These are phyloP conservation scores for Panicum virgatum DNA, from an alignment of 202 grass and related monocot species.

Conservation along the genomic window DNA sequence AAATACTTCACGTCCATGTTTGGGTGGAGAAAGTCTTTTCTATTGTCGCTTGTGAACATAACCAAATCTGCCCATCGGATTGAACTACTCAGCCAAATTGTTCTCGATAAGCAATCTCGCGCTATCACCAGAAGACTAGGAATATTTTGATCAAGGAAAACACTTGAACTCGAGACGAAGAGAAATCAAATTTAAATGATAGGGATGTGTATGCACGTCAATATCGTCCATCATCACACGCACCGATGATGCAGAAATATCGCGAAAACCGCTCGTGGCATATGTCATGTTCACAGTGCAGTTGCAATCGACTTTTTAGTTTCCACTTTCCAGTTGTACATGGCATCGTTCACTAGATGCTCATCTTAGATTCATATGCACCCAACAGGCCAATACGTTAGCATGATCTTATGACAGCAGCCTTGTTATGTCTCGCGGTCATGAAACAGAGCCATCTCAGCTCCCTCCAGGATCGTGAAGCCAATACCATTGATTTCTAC, in stretches of 20 bases:
- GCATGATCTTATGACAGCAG: background rate
- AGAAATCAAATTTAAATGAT: background rate
- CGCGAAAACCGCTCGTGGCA: background rate
- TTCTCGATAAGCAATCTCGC: background rate
- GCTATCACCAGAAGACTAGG: background rate
- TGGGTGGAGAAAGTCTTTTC: no score
- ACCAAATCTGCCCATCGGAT: background rate
- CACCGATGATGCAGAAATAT: background rate
- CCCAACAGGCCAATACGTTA: background rate
- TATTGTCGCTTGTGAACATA: background rate
- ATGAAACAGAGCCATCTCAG: background rate
- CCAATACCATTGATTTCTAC: background rate
- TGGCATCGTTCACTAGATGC: background rate
- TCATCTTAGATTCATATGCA: background rate
- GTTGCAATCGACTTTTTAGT: background rate
- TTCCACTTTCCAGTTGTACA: background rate
- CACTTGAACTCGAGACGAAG: background rate
- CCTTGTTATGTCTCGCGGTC: background rate
- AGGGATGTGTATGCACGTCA: background rate
- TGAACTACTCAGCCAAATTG: background rate
- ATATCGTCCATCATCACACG: no score
- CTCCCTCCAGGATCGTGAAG: background rate
- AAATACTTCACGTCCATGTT: background rate
- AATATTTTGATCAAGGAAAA: background rate
- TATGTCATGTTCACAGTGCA: background rate